These are phyloP conservation scores for Citrullus mucosospermus DNA, from an alignment of 306 rosid genomes.

Conservation along the genomic window DNA sequence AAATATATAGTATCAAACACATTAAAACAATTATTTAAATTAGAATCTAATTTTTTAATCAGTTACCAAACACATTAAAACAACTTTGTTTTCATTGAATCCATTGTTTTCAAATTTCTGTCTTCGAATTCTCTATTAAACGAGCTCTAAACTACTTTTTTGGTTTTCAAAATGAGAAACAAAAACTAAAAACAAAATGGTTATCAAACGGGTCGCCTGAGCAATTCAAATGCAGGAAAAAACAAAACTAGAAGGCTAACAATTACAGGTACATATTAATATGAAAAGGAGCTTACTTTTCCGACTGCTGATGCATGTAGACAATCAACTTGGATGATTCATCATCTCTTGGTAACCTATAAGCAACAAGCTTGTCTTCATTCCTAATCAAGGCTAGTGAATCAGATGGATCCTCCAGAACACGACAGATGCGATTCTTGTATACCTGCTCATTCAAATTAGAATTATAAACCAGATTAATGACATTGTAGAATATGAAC, in stretches of 20 bases:
- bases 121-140: no score
- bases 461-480: background rate
- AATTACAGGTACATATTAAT: background rate
- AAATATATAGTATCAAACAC: no score
- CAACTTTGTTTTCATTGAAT: no score
- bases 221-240: background rate
- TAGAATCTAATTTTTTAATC: no score
- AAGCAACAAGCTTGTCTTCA: slow-evolving; percentile 65
- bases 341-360: slow-evolving; percentile 42
- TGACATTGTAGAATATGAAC: background rate
- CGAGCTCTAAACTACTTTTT: no score
- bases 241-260: background rate
- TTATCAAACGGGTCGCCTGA: background rate
- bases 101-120: no score
- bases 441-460: slow-evolving; percentile 31
- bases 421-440: slow-evolving; percentile 26
- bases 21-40: no score
- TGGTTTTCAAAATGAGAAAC: no score
- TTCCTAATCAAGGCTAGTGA: slow-evolving; percentile 47
- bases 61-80: no score
- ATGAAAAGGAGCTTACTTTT: slow-evolving; percentile 28
- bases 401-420: slow-evolving; percentile 41
- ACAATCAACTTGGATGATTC: slow-evolving; percentile 33
- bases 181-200: background rate
- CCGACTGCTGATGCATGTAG: slow-evolving; percentile 37